A percentile compares a stretch with the other conserved stretches of the same genome.
phyloP scores from a whole-genome alignment of 257 asterid genomes.

The Galeopsis tetrahit region DNA sequence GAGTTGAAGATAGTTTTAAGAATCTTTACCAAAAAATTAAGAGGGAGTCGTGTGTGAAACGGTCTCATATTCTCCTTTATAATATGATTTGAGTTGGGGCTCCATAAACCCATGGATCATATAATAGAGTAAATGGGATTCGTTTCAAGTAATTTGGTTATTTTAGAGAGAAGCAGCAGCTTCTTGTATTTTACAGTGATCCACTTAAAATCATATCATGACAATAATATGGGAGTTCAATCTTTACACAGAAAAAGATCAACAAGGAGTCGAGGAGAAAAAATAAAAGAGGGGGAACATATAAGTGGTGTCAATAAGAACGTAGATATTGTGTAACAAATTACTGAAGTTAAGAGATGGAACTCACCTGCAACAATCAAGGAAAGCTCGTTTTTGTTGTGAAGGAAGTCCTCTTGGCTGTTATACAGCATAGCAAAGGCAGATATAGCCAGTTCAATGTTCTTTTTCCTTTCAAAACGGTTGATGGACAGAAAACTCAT shows the following conservation, averaged over 20 bases:
- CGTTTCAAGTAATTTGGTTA: background rate
- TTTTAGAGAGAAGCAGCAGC: background rate
- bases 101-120: too few relatives aligned
- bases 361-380: conserved; percentile 75
- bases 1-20: background rate
- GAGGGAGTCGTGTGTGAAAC: too few relatives aligned
- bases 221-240: background rate
- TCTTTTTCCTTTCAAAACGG: conserved; percentile 95
- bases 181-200: background rate
- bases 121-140: background rate
- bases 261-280: background rate
- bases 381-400: conserved; percentile 51
- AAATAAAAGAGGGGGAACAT: background rate
- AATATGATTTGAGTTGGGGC: too few relatives aligned
- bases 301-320: background rate
- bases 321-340: background rate
- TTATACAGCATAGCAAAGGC: conserved; percentile 76
- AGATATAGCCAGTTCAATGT: conserved; percentile 87
- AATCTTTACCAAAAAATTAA: background rate
- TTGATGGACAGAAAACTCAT: conserved; percentile 90
- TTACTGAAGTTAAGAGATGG: conserved; percentile 20
- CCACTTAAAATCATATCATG: conserved; percentile 1
- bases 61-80: too few relatives aligned
- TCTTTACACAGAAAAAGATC: background rate
- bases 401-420: conserved; percentile 39